A percentile compares a stretch with the other conserved stretches of the same genome.
Conservation (phyloP, 2,329 filamentous ascomycete genomes). For the Cercospora beticola region DNA sequence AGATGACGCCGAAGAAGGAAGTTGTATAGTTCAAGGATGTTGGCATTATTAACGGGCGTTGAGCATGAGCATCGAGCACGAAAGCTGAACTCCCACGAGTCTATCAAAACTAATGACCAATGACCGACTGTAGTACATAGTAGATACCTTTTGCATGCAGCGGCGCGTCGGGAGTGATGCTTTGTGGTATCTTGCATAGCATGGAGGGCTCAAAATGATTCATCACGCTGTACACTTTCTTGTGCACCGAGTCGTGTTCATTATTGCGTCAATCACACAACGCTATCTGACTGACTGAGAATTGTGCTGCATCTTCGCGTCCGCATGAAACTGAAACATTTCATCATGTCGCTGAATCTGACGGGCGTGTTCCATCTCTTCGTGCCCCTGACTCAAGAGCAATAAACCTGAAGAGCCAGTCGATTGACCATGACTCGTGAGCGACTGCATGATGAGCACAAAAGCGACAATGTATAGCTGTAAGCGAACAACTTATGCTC, state of each 20-base stretch:
- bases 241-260: background rate
- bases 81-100: background rate
- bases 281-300: background rate
- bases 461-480: background rate
- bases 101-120: background rate
- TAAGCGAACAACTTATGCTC: background rate
- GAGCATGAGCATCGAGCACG: background rate
- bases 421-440: background rate
- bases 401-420: background rate
- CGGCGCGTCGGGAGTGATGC: background rate
- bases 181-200: background rate
- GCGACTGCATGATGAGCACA: background rate
- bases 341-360: too few species aligned
- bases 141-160: background rate
- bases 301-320: background rate
- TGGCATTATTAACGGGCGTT: background rate
- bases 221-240: background rate
- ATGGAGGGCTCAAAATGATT: background rate
- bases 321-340: background rate
- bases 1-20: conserved; percentile 28
- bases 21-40: conserved; percentile 4
- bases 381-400: background rate
- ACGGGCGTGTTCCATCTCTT: background rate
- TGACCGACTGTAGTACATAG: background rate
- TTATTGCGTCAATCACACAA: background rate